Base-by-base conservation (phyloP, 2,329 filamentous ascomycete genomes). In the Botrytis byssoidea region DNA sequence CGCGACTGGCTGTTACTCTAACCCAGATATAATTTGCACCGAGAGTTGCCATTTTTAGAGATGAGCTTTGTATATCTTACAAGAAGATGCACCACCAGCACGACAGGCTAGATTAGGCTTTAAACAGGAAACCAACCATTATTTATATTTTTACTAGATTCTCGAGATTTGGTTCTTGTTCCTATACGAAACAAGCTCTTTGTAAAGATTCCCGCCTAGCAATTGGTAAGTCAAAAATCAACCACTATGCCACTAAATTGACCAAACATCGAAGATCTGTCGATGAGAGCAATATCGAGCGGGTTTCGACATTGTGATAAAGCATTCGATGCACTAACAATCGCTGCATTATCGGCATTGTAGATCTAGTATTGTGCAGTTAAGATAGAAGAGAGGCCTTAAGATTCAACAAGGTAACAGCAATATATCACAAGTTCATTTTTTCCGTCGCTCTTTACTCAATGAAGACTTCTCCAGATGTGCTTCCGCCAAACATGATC, bases 371-470 rank as follows among this genome's bases (percentile, higher is more conserved):
- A 6, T 61, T 16, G 22, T 16, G 12, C 22, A 18, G 35, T 1
- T 14, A n/a, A 10, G 25, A 3, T 7, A 18, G 35, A 1, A 6
- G 14, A 40, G 22, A 40, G 35, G 22, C 35, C 35, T n/a, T 55
- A 18, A 18, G 1, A 29, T 55, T 29, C 16, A 29, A n/a, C 5
- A 4, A 0, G n/a, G n/a, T 40, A 8, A 25, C 3, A 2, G 14
- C 22, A n/a, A 25, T 9, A 16, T n/a, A 25, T 61, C 25, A 40
- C 22, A 4, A 18, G 59, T 16, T 25, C 35, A 40, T 35, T 0
- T 22, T 37, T 40, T 25, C 12, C 35, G 25, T n/a, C 22, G 12
- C 6, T 37, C 35, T 29, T 40, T 40, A 22, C 59, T 37, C 59
- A 40, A 40, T 25, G 12, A 40, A 40, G 12, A 40, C 22, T n/a